These are phyloP conservation scores for Phaeodactylum tricornutum DNA, from an alignment of 108 stramenopile genomes.

Conservation along the genomic window DNA sequence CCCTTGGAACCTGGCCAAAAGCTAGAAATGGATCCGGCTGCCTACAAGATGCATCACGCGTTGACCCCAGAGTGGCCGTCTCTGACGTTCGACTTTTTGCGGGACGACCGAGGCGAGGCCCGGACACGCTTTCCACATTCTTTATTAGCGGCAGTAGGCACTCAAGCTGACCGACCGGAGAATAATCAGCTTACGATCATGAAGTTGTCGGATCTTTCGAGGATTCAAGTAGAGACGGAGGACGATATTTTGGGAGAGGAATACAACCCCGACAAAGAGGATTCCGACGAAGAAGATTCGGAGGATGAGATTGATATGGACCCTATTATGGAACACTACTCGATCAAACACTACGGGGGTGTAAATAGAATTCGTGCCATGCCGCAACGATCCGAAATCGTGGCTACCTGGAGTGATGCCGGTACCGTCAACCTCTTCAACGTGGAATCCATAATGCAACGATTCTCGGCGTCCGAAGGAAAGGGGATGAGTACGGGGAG, in stretches of 20 bases:
- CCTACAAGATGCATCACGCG: constrained; percentile 96
- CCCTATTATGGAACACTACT: constrained; percentile 79
- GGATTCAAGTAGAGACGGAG: constrained; percentile 61
- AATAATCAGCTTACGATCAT: constrained; percentile 79
- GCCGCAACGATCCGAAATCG: constrained; percentile 83
- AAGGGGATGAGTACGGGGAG: constrained; percentile 6
- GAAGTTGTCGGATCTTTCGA: constrained; percentile 76
- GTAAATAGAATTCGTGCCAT: constrained; percentile 91
- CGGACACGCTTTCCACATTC: constrained; percentile 86
- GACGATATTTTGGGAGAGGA: constrained; percentile 77
- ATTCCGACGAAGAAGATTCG: constrained; percentile 39
- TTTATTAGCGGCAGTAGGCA: constrained; percentile 80
- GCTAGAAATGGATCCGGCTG: constrained; percentile 90
- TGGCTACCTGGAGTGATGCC: constrained; percentile 89
- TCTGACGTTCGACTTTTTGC: constrained; percentile 85
- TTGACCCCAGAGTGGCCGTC: constrained; percentile 93
- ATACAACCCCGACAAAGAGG: constrained; percentile 59
- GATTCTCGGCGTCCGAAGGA: constrained; percentile 51
- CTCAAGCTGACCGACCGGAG: constrained; percentile 75
- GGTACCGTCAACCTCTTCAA: constrained; percentile 87
- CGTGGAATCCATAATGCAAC: constrained; percentile 38
- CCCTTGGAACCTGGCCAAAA: constrained; percentile 14
- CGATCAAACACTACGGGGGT: constrained; percentile 80
- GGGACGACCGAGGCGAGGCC: constrained; percentile 75
- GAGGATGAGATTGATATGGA: constrained; percentile 82